phyloP scores from a whole-genome alignment of 371 early-diverging fungal species.

The Circinella minor region DNA sequence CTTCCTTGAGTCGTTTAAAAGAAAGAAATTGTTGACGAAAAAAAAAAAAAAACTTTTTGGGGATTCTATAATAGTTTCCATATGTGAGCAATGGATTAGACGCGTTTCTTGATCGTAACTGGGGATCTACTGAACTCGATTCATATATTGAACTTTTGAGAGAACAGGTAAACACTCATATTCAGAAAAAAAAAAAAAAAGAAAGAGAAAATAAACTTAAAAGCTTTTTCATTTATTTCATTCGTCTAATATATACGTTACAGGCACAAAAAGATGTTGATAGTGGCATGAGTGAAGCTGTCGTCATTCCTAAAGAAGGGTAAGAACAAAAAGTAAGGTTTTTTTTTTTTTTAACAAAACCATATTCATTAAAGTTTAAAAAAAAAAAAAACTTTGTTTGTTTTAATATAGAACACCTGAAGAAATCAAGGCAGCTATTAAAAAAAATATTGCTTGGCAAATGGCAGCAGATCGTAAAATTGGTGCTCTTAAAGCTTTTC shows the following conservation, averaged over 20 bases:
- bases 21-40: too few species aligned
- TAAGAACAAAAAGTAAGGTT: constrained; percentile 16
- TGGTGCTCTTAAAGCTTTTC: constrained; percentile 88
- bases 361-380: too few species aligned
- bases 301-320: constrained; percentile 48
- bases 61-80: constrained; percentile 76
- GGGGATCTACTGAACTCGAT: constrained; percentile 66
- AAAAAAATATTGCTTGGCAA: constrained; percentile 78
- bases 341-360: neutral
- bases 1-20: too few species aligned
- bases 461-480: constrained; percentile 88
- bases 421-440: constrained; percentile 63
- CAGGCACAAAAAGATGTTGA: constrained; percentile 68
- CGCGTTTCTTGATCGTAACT: constrained; percentile 70
- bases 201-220: too few species aligned
- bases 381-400: neutral
- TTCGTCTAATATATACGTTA: neutral
- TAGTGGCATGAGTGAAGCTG: constrained; percentile 48
- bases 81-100: constrained; percentile 68
- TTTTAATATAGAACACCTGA: constrained; percentile 39
- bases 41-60: neutral
- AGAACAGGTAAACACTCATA: constrained; percentile 62
- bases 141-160: constrained; percentile 67
- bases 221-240: too few species aligned
- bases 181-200: too few species aligned